Evolutionary conservation across 1,139 yeast species (phyloP), one percentile per base, ranked within the genome.

Genomic region (Yamadazyma trypodendri): DNA sequence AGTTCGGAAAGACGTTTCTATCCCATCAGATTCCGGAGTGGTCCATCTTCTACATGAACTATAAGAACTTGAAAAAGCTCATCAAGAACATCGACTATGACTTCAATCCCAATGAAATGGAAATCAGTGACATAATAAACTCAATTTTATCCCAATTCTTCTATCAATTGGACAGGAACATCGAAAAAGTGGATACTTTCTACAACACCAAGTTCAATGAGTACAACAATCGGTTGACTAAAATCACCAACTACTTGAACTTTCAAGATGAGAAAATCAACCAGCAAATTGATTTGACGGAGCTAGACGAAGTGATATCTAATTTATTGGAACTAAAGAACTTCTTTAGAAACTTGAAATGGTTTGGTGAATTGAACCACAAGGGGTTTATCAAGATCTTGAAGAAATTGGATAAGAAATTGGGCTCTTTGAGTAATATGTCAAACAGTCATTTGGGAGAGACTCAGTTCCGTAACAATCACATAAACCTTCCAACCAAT

Each of bases 1-100:
- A 87, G 73, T 87, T 87, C 60, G 95, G 95, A 25, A 87, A 87
- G 58, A 84, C 88, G 4, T 61, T 87, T 49, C 63, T 81, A 28
- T 70, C 86, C 40, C 95, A 90, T 60, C 95, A 88, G 67, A 87
- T 90, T 43, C 97, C 97, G 7, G 96, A 89, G 63, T 90, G 97
- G 97, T 54, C 68, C n/a, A 61, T 63, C 69, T 77, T 75, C 52
- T 90, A 92, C 56, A 77, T 90, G 72, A 85, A 88, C 63, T 92
- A 92, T 63, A 92, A 90, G 60, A 80, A 75, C 39, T 72, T 92
- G 51, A 92, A 92, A 66, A 83, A 84, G 56, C 75, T 80, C 50
- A 85, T 90, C 62, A 87, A 87, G 58, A 58, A 58, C 21, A 57
- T 63, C 39, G 72, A 61, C 48, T 52, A 63, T 14, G 65, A 63